These are phyloP conservation scores for Trichoderma parareesei DNA, from an alignment of 495 filamentous ascomycete species.

Conservation along the genomic window DNA sequence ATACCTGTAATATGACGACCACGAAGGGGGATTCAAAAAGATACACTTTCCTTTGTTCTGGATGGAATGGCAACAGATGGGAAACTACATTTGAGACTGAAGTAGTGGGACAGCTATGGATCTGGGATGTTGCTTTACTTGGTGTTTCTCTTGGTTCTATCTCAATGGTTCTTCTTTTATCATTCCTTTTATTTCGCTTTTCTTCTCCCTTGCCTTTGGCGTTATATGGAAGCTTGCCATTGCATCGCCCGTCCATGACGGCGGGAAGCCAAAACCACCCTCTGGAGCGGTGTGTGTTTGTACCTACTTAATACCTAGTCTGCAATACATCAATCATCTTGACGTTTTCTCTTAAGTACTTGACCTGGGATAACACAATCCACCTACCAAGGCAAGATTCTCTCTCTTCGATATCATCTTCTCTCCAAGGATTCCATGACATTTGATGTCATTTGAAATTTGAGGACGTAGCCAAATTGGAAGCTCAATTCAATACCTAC, in stretches of 20 bases:
- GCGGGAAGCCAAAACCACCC: neutral
- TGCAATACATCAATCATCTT: no score
- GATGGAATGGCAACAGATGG: neutral
- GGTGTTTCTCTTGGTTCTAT: neutral
- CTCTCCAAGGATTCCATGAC: no score
- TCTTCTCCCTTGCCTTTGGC: no score
- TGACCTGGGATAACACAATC: no score
- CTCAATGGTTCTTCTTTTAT: neutral
- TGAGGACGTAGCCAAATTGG: no score
- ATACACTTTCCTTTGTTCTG: neutral
- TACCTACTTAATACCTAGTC: neutral
- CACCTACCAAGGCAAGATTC: no score
- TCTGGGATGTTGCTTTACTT: neutral
- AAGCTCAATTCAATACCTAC: no score
- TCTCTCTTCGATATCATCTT: no score
- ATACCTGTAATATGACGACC: constrained; percentile 5
- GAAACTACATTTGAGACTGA: neutral
- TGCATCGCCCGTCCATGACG: neutral
- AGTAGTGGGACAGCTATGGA: neutral
- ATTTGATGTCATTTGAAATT: no score
- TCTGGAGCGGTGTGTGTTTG: neutral
- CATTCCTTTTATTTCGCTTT: no score
- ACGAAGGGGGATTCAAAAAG: neutral
- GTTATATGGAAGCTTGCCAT: neutral
- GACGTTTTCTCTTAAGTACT: no score